These are phyloP conservation scores for Cadophora luteo-olivacea DNA, from an alignment of 2,329 filamentous ascomycete genomes.

Conservation along the genomic window DNA sequence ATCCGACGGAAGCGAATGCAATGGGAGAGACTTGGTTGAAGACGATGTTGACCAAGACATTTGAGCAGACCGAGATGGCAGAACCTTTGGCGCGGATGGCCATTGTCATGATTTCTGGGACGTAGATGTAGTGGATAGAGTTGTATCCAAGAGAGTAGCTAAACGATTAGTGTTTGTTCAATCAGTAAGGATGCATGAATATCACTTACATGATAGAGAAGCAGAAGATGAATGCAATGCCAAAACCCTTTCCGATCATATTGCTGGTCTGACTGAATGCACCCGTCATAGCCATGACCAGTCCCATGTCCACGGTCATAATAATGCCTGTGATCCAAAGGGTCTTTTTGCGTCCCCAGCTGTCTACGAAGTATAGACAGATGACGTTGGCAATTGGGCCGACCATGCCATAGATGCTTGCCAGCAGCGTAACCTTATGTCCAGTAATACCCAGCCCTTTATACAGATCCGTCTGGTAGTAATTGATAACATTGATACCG, in stretches of 20 bases:
- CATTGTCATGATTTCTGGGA: conserved; percentile 49
- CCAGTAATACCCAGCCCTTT: conserved; percentile 54
- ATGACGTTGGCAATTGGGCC: conserved; percentile 72
- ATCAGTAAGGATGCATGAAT: not conserved
- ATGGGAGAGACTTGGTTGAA: conserved; percentile 54
- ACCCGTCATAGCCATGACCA: conserved; percentile 51
- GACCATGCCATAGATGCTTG: conserved; percentile 72
- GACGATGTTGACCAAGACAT: conserved; percentile 55
- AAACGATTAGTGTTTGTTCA: conserved; percentile 26
- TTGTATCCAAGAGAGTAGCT: conserved; percentile 44
- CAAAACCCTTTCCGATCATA: conserved; percentile 49
- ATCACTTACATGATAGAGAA: conserved; percentile 35
- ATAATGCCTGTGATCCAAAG: conserved; percentile 68
- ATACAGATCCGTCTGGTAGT: conserved; percentile 59
- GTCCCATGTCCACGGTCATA: conserved; percentile 70
- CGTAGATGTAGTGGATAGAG: conserved; percentile 45
- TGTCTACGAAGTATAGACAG: conserved; percentile 68
- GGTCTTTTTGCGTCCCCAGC: conserved; percentile 65
- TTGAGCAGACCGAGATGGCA: conserved; percentile 51
- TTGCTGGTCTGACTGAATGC: conserved; percentile 47
- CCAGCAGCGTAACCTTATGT: conserved; percentile 59
- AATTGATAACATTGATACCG: conserved; percentile 50
- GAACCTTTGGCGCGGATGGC: conserved; percentile 48
- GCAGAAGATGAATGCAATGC: conserved; percentile 45
- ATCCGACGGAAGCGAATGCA: conserved; percentile 50